These are phyloP conservation scores for Aspergillus flavus DNA, from an alignment of 2,329 filamentous ascomycete genomes.

Conservation along the genomic window DNA sequence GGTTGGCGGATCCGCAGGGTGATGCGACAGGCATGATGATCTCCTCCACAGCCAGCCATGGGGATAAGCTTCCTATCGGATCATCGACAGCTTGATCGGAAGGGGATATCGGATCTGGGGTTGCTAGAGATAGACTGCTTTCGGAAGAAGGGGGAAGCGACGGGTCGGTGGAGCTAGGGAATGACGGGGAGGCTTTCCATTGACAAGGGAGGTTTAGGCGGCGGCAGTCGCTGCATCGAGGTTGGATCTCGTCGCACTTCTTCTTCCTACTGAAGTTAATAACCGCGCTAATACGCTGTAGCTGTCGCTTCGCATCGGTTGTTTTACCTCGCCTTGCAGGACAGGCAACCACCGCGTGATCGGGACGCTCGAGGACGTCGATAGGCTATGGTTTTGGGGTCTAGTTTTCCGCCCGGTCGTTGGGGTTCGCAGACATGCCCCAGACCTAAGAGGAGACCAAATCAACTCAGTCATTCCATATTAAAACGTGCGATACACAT, in stretches of 20 bases:
- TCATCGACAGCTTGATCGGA: slow-evolving; percentile 17
- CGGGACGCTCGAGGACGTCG: slow-evolving; percentile 27
- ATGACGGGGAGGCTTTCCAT: slow-evolving; percentile 15
- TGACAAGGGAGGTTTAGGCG: slow-evolving; percentile 28
- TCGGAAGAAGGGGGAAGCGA: slow-evolving; percentile 6
- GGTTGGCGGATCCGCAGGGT: slow-evolving; percentile 20
- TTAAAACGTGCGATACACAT: slow-evolving; percentile 4
- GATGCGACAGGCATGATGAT: slow-evolving; percentile 10
- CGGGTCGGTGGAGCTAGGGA: slow-evolving; percentile 8
- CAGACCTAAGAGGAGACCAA: slow-evolving; percentile 16
- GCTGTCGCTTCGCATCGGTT: not conserved
- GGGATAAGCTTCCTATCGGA: slow-evolving; percentile 18
- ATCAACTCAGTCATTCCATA: not conserved
- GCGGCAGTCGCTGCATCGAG: slow-evolving; percentile 30
- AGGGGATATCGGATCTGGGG: slow-evolving; percentile 8
- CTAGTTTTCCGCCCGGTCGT: slow-evolving; percentile 8
- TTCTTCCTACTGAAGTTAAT: slow-evolving; percentile 22
- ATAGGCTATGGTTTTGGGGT: slow-evolving; percentile 1
- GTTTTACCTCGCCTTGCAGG: slow-evolving; percentile 28
- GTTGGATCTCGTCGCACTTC: slow-evolving; percentile 27
- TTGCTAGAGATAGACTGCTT: slow-evolving; percentile 7
- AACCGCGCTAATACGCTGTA: not conserved
- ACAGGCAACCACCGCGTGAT: slow-evolving; percentile 29
- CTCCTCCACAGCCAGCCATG: slow-evolving; percentile 13
- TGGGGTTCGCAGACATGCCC: slow-evolving; percentile 27